Conservation (phyloP, 192 early-diverging fungal genomes). For the Pilaira anomala region DNA sequence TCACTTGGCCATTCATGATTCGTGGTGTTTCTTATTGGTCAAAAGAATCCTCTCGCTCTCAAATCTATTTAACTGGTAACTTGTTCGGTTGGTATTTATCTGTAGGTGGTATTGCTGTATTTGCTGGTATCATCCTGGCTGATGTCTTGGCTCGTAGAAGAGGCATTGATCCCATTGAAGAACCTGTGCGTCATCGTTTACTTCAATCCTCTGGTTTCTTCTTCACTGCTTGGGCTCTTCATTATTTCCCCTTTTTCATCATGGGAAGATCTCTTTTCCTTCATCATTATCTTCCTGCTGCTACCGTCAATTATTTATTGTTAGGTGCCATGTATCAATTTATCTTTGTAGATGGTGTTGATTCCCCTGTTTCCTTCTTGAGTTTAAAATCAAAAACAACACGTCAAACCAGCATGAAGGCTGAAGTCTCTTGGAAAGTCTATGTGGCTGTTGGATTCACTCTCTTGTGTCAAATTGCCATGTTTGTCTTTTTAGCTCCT, state of each 20-base stretch:
- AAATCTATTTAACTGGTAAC: constrained; percentile 93
- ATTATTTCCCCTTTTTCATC: constrained; percentile 90
- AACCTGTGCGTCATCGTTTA: constrained; percentile 53
- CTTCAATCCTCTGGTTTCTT: constrained; percentile 74
- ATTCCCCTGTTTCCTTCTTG: constrained; percentile 41
- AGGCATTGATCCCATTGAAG: constrained; percentile 60
- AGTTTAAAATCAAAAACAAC: constrained; percentile 19
- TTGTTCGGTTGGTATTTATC: constrained; percentile 83
- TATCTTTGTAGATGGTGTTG: constrained; percentile 61
- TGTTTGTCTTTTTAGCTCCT: constrained; percentile 82
- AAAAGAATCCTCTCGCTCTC: constrained; percentile 63
- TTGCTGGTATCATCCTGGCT: constrained; percentile 58
- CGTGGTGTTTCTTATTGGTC: constrained; percentile 95
- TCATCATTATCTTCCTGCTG: constrained; percentile 92
- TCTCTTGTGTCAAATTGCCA: constrained; percentile 44
- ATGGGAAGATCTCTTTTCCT: constrained; percentile 91
- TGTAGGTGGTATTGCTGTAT: constrained; percentile 55
- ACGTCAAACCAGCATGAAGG: constrained; percentile 14
- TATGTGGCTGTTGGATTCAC: constrained; percentile 43
- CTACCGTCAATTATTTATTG: constrained; percentile 77
- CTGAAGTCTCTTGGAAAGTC: constrained; percentile 30
- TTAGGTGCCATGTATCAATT: constrained; percentile 76
- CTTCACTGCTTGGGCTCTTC: constrained; percentile 78
- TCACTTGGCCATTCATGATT: constrained; percentile 86
- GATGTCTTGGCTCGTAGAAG: constrained; percentile 72